Evolutionary conservation across 2,329 filamentous ascomycete genomes (phyloP), one percentile per base, ranked within the genome.

Genomic region (Talaromyces funiculosus): DNA sequence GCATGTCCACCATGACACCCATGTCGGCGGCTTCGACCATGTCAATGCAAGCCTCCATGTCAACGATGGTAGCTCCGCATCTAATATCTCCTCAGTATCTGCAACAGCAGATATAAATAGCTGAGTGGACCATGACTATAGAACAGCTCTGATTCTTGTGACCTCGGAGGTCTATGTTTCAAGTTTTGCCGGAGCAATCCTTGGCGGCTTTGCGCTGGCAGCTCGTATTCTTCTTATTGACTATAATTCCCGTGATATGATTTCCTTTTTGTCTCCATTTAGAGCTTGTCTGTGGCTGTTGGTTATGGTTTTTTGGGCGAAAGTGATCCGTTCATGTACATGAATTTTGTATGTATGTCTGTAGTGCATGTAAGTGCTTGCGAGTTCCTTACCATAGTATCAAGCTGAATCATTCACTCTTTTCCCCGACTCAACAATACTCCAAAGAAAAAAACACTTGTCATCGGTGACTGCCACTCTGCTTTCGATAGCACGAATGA

Each of bases 81-180:
- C 76, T 77, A 74, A 75, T 78, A 53, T 69, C 74, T 12, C 73
- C 75, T 51, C 75, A 77, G 59, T 71, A 77, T 53, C 64, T 78
- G 47, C 75, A 77, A 61, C 75, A 77, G 64, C 75, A 75, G 3
- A 75, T 77, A 37, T 78, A 67, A 72, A 61, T 7, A 20, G 47
- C 20, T 14, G 18, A 35, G 20, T 38, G 22, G 47, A 14, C 12
- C 35, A 22, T 55, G 14, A 56, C 12, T 56, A 31, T 37, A 45
- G 40, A 47, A 35, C 26, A 55, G 29, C 43, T 29, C 43, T 14
- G 18, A 14, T 33, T 31, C 47, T 29, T 51, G 12, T 45, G 18
- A 62, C 49, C 54, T 64, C 60, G 47, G 49, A n/a, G 31, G 14
- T 62, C 24, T 54, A 63, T 64, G 63, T 62, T 64, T 59, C 62